Conservation (phyloP, 1,284 basidiomycete genomes). For the Tylopilus sp. region DNA sequence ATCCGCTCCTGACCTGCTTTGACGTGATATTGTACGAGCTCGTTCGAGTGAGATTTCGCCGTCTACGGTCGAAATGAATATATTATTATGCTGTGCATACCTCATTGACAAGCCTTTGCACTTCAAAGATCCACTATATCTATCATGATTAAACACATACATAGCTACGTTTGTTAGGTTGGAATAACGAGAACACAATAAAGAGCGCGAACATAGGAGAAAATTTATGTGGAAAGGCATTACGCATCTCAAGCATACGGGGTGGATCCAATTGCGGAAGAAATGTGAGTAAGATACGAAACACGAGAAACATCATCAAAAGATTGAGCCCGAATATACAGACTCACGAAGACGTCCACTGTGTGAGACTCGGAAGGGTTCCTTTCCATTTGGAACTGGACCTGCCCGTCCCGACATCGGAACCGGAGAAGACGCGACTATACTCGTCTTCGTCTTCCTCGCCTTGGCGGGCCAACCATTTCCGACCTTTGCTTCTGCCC, state of each 20-base stretch:
- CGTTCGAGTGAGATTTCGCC: neutral
- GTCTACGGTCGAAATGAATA: neutral
- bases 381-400: constrained; percentile 32
- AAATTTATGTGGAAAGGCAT: neutral
- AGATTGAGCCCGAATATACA: constrained; percentile 1
- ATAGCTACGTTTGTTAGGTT: constrained; percentile 22
- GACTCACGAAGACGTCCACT: constrained; percentile 41
- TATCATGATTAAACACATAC: constrained; percentile 34
- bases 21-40: no score
- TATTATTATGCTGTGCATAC: neutral
- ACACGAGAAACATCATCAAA: constrained; percentile 6
- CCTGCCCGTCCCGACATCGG: constrained; percentile 19
- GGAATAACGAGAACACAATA: constrained; percentile 12
- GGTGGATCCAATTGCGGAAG: constrained; percentile 22
- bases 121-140: constrained; percentile 35
- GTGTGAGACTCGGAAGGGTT: constrained; percentile 38
- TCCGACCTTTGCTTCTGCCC: constrained; percentile 28
- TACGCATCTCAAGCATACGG: constrained; percentile 24
- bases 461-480: constrained; percentile 31
- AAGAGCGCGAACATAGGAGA: constrained; percentile 12
- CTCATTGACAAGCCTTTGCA: constrained; percentile 3
- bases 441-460: constrained; percentile 41
- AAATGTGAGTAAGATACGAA: constrained; percentile 11
- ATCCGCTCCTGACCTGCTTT: no score
- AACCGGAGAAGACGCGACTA: constrained; percentile 21